Percentiles rank a stretch among this genome's conserved stretches.
Conservation (phyloP, 2,329 filamentous ascomycete genomes). For the Botrytis aclada region DNA sequence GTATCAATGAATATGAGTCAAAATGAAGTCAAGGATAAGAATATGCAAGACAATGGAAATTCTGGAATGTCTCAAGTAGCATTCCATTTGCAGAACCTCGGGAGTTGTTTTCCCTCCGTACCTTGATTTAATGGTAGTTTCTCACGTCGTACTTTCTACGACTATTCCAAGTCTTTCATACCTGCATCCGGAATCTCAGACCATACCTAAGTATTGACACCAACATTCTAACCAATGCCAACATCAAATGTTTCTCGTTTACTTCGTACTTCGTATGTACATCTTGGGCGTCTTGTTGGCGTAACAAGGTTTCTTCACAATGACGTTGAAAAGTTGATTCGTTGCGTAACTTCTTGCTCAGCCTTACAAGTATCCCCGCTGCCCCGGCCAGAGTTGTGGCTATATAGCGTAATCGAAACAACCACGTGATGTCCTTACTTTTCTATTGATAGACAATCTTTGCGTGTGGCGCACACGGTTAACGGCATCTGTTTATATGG, state of each 20-base stretch:
- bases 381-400: background rate
- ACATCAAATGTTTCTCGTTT: background rate
- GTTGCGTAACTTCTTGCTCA: conserved; percentile 9
- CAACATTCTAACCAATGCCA: background rate
- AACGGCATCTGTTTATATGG: background rate
- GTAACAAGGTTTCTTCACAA: background rate
- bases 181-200: background rate
- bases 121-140: background rate
- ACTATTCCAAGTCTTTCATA: background rate
- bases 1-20: background rate
- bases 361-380: conserved; percentile 2
- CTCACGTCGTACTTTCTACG: background rate
- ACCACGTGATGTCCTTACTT: background rate
- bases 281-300: background rate
- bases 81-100: conserved; percentile 1
- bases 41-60: conserved; percentile 1
- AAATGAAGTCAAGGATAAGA: background rate
- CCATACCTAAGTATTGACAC: background rate
- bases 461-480: background rate
- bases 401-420: background rate
- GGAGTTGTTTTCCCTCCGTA: background rate
- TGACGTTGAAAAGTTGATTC: conserved; percentile 1
- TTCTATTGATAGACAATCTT: background rate
- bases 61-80: background rate
- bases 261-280: background rate